Percentiles rank a stretch among this genome's conserved stretches.
phyloP scores from a whole-genome alignment of 192 early-diverging fungal genomes.

The Backusella australiensis region DNA sequence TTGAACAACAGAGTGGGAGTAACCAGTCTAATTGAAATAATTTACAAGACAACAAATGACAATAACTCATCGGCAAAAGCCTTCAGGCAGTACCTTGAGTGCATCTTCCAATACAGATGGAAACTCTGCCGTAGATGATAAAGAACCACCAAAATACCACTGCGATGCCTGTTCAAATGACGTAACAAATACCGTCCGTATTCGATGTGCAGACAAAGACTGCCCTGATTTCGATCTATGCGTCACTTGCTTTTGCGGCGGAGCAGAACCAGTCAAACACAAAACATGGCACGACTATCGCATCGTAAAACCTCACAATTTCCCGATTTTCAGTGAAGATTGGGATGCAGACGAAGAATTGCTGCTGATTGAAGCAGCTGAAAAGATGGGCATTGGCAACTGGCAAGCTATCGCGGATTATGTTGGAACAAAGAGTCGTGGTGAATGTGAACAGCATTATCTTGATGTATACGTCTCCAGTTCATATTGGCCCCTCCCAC shows the following conservation, averaged over 20 bases:
- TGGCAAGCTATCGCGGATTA: slow-evolving; percentile 95
- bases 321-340: slow-evolving; percentile 85
- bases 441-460: slow-evolving; percentile 92
- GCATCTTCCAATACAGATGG: slow-evolving; percentile 13
- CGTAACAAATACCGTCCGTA: slow-evolving; percentile 85
- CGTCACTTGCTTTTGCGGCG: slow-evolving; percentile 88
- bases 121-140: slow-evolving; percentile 25
- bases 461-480: slow-evolving; percentile 76
- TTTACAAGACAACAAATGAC: slow-evolving; percentile 21
- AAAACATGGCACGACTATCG: slow-evolving; percentile 84
- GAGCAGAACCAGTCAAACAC: slow-evolving; percentile 79
- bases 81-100: slow-evolving; percentile 29
- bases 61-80: slow-evolving; percentile 38
- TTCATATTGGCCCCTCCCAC: slow-evolving; percentile 81
- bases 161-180: slow-evolving; percentile 92
- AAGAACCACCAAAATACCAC: slow-evolving; percentile 46
- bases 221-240: slow-evolving; percentile 93
- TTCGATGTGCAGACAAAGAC: slow-evolving; percentile 69
- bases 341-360: slow-evolving; percentile 99
- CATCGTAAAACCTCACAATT: slow-evolving; percentile 84
- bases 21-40: neutral
- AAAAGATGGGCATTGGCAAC: slow-evolving; percentile 94
- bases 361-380: slow-evolving; percentile 85
- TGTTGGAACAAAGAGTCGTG: slow-evolving; percentile 85
- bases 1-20: neutral